Conservation (phyloP, 2,329 filamentous ascomycete genomes). For the Lasiodiplodia theobromae region DNA sequence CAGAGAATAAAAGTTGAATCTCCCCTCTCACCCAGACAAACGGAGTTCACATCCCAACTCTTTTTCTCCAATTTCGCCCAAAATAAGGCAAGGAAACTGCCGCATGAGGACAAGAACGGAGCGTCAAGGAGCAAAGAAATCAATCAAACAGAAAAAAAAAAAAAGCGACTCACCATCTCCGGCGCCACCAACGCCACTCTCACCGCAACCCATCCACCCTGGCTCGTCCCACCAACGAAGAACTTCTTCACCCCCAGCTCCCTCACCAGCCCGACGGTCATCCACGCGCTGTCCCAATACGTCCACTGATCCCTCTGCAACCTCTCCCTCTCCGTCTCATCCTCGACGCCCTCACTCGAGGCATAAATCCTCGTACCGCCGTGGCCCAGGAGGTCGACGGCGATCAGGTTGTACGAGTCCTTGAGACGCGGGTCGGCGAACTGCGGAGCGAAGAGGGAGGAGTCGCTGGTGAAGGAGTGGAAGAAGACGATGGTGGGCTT, state of each 20-base stretch:
- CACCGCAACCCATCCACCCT: conserved; percentile 61
- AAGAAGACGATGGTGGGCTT: conserved; percentile 55
- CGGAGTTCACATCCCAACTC: not conserved
- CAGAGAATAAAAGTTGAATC: no score
- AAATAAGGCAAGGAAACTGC: no score
- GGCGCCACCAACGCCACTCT: conserved; percentile 61
- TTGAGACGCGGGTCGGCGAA: conserved; percentile 47
- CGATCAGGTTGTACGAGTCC: conserved; percentile 56
- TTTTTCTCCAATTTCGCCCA: not conserved
- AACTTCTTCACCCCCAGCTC: conserved; percentile 51
- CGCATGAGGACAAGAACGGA: no score
- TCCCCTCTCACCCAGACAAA: not conserved
- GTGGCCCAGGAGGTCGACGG: conserved; percentile 62
- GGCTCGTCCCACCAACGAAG: conserved; percentile 60
- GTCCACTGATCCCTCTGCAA: conserved; percentile 53
- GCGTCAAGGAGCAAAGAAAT: not conserved
- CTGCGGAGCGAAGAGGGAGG: conserved; percentile 53
- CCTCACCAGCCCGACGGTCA: conserved; percentile 51
- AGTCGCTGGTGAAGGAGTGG: conserved; percentile 60
- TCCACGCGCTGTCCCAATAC: conserved; percentile 63
- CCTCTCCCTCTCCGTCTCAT: conserved; percentile 29
- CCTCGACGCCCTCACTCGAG: not conserved
- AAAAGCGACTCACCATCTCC: conserved; percentile 47
- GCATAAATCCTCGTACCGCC: conserved; percentile 53
- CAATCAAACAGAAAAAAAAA: conserved; percentile 4